Percentiles rank a stretch among this genome's conserved stretches.
These are phyloP conservation scores for Sordaria brevicollis DNA, from an alignment of 495 filamentous ascomycete species.

Conservation along the genomic window DNA sequence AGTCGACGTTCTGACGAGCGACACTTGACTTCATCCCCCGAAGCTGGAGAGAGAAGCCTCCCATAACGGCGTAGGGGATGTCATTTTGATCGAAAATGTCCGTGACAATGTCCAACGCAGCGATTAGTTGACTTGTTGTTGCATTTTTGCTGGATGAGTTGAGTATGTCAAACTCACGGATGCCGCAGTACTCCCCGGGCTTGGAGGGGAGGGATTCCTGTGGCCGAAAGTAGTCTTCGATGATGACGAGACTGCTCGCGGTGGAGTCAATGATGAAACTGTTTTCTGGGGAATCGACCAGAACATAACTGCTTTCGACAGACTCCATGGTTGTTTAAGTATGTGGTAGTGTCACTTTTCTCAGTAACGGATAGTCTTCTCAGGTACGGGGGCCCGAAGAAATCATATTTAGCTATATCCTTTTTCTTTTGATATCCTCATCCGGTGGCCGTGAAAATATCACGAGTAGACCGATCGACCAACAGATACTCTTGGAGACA, in stretches of 20 bases:
- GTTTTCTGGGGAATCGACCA: not conserved
- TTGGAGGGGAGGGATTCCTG: not conserved
- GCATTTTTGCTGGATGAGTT: not conserved
- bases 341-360: not conserved
- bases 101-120: not conserved
- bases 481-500: not conserved
- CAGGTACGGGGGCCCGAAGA: too few species aligned
- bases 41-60: not conserved
- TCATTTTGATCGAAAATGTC: not conserved
- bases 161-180: not conserved
- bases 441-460: not conserved
- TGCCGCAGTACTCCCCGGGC: not conserved
- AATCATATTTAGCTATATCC: too few species aligned
- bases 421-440: not conserved
- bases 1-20: not conserved
- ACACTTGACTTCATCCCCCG: not conserved
- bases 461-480: not conserved
- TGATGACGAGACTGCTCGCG: not conserved
- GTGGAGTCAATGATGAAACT: not conserved
- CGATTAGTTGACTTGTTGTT: not conserved
- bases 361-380: too few species aligned
- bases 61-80: not conserved
- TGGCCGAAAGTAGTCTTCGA: not conserved
- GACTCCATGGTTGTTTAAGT: not conserved
- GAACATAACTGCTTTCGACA: not conserved